These are phyloP conservation scores for Colletotrichum nymphaeae DNA, from an alignment of 2,329 filamentous ascomycete genomes.

Conservation along the genomic window DNA sequence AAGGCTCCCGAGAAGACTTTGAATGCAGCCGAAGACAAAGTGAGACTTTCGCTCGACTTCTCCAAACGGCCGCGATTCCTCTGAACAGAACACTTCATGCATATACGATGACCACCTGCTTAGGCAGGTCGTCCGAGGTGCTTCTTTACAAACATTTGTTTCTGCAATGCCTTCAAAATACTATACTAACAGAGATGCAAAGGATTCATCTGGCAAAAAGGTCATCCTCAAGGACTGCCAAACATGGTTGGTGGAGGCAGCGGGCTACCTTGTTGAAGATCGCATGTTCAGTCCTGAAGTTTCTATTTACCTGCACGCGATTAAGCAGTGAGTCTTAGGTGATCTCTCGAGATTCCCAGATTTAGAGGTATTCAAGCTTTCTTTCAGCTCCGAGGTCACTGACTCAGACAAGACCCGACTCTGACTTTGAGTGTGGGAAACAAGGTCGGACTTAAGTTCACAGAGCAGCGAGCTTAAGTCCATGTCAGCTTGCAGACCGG, in stretches of 20 bases:
- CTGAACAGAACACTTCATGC: not conserved
- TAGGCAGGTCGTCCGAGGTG: too few species aligned
- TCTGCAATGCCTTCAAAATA: not conserved
- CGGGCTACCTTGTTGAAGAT: not conserved
- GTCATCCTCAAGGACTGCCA: not conserved
- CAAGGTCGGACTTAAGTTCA: too few species aligned
- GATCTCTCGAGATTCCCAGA: too few species aligned
- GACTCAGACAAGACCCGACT: too few species aligned
- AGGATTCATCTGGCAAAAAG: not conserved
- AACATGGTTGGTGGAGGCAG: not conserved
- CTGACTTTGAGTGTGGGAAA: too few species aligned
- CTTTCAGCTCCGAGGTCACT: too few species aligned
- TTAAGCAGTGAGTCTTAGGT: not conserved
- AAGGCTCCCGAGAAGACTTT: not conserved
- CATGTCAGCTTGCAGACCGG: too few species aligned
- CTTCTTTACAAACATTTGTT: not conserved
- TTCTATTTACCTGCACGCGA: not conserved
- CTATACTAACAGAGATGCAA: not conserved
- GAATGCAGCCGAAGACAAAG: not conserved
- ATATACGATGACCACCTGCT: too few species aligned
- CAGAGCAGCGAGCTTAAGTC: too few species aligned
- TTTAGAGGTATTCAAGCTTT: too few species aligned
- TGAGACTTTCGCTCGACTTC: not conserved
- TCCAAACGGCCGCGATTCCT: not conserved
- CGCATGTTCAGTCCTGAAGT: not conserved